Evolutionary conservation across 106 monocot genomes (phyloP).

Genomic region (Dioscorea dumetorum): DNA sequence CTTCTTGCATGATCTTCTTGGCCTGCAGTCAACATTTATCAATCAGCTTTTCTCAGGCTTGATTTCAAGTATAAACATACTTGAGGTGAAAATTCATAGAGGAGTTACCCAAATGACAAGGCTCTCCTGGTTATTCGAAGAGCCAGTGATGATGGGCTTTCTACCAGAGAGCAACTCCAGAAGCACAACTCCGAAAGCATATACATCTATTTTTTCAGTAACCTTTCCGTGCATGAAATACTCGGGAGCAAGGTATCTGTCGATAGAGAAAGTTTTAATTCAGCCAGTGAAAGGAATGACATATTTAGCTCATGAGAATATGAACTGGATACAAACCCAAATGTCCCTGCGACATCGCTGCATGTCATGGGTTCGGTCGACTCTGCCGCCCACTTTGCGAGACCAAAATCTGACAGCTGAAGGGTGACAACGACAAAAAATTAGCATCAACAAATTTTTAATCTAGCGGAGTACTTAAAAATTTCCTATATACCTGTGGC

Average conservation of each 20-base stretch:
- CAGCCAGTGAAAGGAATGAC: too few species aligned
- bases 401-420: constrained; percentile 87
- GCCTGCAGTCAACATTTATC: constrained; percentile 39
- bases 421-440: background rate
- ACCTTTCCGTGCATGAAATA: constrained; percentile 85
- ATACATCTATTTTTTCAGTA: constrained; percentile 76
- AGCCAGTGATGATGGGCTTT: constrained; percentile 47
- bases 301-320: too few species aligned
- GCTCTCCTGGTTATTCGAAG: constrained; percentile 64
- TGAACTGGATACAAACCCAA: constrained; percentile 49
- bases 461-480: too few species aligned
- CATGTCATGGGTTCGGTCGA: constrained; percentile 29
- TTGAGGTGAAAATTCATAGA: background rate
- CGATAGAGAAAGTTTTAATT: background rate
- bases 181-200: constrained; percentile 89
- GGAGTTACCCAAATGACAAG: constrained; percentile 77
- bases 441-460: too few species aligned
- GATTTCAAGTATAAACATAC: too few species aligned
- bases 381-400: constrained; percentile 56
- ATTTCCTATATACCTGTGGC: constrained; percentile 49
- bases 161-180: constrained; percentile 82
- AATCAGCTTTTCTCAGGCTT: too few species aligned
- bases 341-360: constrained; percentile 83
- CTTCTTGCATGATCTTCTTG: constrained; percentile 52
- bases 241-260: constrained; percentile 87